phyloP scores from a whole-genome alignment of 108 stramenopile genomes.

The Pelagomonas calceolata region DNA sequence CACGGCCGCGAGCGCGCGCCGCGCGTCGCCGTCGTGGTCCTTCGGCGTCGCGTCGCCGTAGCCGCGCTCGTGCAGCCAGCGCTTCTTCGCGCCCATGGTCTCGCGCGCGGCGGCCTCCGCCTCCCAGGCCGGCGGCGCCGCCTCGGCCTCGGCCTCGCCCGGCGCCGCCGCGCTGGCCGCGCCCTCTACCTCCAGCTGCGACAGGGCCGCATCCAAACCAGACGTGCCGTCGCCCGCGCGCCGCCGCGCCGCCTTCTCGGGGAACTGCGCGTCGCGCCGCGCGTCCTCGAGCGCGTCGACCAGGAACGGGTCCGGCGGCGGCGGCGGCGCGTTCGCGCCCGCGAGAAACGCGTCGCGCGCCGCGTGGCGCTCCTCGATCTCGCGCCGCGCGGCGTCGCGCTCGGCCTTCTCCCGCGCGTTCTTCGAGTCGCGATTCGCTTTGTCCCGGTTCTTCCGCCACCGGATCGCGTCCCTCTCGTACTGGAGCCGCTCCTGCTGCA shows the following conservation, averaged over 20 bases:
- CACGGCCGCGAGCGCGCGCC: not conserved
- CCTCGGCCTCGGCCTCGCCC: not conserved
- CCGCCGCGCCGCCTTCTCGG: too few relatives aligned
- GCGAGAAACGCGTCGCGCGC: not conserved
- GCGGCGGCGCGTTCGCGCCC: not conserved
- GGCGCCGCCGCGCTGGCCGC: too few relatives aligned
- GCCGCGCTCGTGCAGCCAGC: not conserved
- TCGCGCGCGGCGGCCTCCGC: too few relatives aligned
- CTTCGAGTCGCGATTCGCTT: not conserved
- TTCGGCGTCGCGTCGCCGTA: too few relatives aligned
- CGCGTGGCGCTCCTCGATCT: not conserved
- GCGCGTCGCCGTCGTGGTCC: too few relatives aligned
- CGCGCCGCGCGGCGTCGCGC: not conserved
- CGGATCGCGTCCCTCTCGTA: conserved; percentile 1
- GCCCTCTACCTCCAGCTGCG: not conserved
- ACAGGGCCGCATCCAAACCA: conserved; percentile 1
- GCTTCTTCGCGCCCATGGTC: too few relatives aligned
- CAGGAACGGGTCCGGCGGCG: not conserved
- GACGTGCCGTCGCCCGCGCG: not conserved
- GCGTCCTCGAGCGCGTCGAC: not conserved
- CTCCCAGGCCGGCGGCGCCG: too few relatives aligned
- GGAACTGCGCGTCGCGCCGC: too few relatives aligned
- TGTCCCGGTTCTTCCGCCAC: conserved; percentile 2
- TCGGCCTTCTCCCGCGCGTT: not conserved
- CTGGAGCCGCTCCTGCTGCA: conserved; percentile 14